Conservation (phyloP, 2,329 filamentous ascomycete genomes). For the Monosporascus sp. region DNA sequence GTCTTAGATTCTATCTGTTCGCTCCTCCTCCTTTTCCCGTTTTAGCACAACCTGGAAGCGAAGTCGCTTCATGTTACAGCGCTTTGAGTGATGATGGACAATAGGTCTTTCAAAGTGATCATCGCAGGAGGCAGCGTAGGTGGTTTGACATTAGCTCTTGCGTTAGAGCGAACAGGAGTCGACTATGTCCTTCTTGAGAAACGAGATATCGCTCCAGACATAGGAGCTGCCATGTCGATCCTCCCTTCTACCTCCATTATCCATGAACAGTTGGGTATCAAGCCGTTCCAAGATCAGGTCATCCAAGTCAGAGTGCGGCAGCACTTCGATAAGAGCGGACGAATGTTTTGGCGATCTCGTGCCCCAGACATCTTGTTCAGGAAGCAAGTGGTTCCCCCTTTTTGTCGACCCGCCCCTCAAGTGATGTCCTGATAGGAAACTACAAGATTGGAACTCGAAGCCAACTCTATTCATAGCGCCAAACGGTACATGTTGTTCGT, state of each 20-base stretch:
- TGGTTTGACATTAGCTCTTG: conserved; percentile 10
- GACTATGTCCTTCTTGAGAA: conserved; percentile 14
- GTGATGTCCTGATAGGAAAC: no score
- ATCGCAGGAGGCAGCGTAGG: conserved; percentile 13
- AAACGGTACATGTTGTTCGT: conserved; percentile 5
- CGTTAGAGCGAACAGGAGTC: conserved; percentile 11
- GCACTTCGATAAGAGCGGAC: conserved; percentile 9
- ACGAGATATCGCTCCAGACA: conserved; percentile 11
- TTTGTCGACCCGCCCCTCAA: no score
- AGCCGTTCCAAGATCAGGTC: not conserved
- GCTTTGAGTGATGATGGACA: no score
- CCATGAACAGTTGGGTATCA: conserved; percentile 9
- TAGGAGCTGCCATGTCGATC: conserved; percentile 10
- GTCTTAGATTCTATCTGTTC: no score
- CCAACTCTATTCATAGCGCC: conserved; percentile 2
- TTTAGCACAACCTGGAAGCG: no score
- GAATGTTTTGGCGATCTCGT: conserved; percentile 8
- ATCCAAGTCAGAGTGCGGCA: conserved; percentile 1
- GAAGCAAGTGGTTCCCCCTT: no score
- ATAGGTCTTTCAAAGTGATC: conserved; percentile 1
- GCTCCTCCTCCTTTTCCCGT: no score
- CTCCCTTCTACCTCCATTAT: conserved; percentile 2
- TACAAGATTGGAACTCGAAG: not conserved
- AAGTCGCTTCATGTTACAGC: no score
- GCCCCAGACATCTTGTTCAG: not conserved